Conservation (phyloP, 148 eudicot species). For the Rhododendron molle region DNA sequence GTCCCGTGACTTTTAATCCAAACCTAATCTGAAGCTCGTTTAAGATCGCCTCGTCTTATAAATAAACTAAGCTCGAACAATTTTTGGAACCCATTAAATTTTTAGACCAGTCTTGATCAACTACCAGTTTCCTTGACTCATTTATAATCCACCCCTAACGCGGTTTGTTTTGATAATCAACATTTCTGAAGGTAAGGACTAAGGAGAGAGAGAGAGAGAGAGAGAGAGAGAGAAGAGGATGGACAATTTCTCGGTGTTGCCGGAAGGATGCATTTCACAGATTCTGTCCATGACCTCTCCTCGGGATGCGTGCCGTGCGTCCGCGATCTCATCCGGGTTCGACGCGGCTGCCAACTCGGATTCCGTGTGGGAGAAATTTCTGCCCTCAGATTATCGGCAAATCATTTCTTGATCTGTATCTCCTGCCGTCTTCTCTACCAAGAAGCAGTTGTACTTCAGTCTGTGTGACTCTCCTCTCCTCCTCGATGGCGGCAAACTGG, state of each 20-base stretch:
- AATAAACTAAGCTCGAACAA: no score
- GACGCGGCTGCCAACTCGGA: constrained; percentile 16
- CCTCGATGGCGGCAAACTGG: constrained; percentile 8
- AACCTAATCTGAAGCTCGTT: no score
- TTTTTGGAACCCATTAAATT: no score
- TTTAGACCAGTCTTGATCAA: no score
- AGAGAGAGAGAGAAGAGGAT: background rate
- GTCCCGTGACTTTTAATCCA: no score
- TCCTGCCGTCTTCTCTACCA: constrained; percentile 8
- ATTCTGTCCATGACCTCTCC: constrained; percentile 21
- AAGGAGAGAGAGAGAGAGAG: no score
- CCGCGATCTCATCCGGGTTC: constrained; percentile 14
- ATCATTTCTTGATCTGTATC: constrained; percentile 22
- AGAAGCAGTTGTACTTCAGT: constrained; percentile 37
- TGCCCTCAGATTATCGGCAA: constrained; percentile 30
- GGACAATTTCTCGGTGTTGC: background rate
- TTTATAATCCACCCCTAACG: no score
- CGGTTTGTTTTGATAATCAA: no score
- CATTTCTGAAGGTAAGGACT: no score
- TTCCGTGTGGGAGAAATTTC: constrained; percentile 29
- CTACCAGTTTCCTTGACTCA: no score
- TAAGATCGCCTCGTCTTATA: no score
- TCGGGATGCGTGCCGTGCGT: constrained; percentile 19
- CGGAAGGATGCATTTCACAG: constrained; percentile 21
- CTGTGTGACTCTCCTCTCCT: constrained; percentile 30